Percentiles rank a stretch among this genome's conserved stretches.
phyloP scores from a whole-genome alignment of 208 protist genomes.

The Trypanosoma lewisi region DNA sequence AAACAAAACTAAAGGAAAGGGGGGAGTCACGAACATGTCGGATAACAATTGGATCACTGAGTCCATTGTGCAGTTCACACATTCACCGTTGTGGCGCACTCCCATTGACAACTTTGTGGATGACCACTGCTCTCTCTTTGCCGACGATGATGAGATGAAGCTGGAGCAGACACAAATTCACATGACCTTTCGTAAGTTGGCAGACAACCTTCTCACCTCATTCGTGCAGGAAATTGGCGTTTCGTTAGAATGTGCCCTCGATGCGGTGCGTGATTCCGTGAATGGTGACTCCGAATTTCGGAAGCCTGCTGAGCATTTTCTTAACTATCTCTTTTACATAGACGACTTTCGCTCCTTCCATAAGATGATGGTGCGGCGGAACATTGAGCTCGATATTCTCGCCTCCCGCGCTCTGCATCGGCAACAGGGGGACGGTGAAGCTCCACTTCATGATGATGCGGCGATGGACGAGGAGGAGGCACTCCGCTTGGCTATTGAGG shows the following conservation, averaged over 20 bases:
- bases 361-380: conserved; percentile 89
- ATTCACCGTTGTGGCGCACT: conserved; percentile 78
- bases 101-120: conserved; percentile 91
- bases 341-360: conserved; percentile 91
- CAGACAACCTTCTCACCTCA: conserved; percentile 79
- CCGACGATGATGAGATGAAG: conserved; percentile 86
- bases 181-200: conserved; percentile 72
- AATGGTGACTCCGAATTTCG: conserved; percentile 7
- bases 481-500: conserved; percentile 64
- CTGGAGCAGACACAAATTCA: conserved; percentile 87
- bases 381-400: conserved; percentile 89
- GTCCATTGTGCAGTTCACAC: conserved; percentile 80
- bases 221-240: conserved; percentile 84
- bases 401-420: conserved; percentile 44
- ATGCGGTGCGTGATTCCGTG: conserved; percentile 40
- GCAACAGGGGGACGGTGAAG: neutral
- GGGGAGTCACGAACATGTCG: too few species aligned
- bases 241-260: conserved; percentile 45
- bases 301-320: conserved; percentile 42
- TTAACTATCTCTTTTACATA: conserved; percentile 72
- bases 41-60: conserved; percentile 79
- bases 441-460: conserved; percentile 39
- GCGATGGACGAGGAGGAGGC: conserved; percentile 72
- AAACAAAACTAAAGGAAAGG: conserved; percentile 5
- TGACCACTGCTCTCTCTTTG: conserved; percentile 90